phyloP scores from a whole-genome alignment of 169 alveolate genomes.

The Cryptosporidium viatorum region DNA sequence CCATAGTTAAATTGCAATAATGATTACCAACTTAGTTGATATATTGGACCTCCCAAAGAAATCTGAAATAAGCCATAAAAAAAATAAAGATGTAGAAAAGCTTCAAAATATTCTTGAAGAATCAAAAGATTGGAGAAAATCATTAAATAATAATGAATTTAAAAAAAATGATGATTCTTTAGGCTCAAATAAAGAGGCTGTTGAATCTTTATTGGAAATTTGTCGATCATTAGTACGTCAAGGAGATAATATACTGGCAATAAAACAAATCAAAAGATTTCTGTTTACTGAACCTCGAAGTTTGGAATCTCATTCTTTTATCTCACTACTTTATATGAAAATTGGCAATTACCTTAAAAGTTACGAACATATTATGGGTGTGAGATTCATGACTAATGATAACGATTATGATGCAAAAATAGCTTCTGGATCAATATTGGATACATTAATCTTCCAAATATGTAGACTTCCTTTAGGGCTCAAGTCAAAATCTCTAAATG shows the following conservation, averaged over 20 bases:
- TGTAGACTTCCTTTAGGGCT: conserved; percentile 67
- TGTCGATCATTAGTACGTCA: conserved; percentile 51
- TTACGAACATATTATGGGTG: conserved; percentile 63
- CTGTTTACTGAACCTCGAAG: conserved; percentile 67
- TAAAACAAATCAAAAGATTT: conserved; percentile 66
- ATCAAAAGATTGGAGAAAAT: background rate
- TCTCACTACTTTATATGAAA: conserved; percentile 45
- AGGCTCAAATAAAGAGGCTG: background rate
- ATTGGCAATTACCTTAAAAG: conserved; percentile 54
- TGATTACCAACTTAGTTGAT: conserved; percentile 28
- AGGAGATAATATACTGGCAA: conserved; percentile 56
- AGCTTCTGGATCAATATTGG: conserved; percentile 60
- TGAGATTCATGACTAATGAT: conserved; percentile 66
- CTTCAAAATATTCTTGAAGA: background rate
- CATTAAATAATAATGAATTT: background rate
- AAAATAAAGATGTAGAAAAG: background rate
- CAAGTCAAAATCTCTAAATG: conserved; percentile 48
- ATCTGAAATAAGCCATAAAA: conserved; percentile 2
- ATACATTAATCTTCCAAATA: conserved; percentile 19
- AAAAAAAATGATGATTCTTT: background rate
- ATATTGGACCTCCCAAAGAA: conserved; percentile 38
- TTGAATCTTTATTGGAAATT: conserved; percentile 36
- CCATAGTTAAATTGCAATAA: background rate
- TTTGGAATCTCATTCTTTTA: conserved; percentile 52
- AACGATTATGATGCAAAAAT: conserved; percentile 67